Evolutionary conservation across 176 grass and related monocot species (phyloP).

Genomic region (Carex kokanica): DNA sequence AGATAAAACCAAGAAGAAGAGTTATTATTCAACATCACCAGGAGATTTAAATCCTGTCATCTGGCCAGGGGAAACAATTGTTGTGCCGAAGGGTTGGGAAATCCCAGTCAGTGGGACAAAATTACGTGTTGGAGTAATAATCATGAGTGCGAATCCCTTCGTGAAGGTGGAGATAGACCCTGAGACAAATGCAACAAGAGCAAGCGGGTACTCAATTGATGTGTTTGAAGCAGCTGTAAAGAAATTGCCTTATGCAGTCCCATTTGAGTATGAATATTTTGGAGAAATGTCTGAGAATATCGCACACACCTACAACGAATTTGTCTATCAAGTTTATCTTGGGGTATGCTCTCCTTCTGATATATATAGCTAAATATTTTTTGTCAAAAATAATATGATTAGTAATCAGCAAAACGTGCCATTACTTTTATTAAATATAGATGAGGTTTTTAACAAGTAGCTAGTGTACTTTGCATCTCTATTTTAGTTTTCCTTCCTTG

Average conservation of each 20-base stretch:
- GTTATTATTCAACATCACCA: background rate
- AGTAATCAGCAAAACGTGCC: background rate
- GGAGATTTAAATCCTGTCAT: conserved; percentile 21
- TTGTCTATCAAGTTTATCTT: conserved; percentile 43
- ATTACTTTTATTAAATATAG: background rate
- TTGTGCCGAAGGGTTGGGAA: conserved; percentile 35
- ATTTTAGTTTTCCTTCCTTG: no score
- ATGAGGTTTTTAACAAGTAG: no score
- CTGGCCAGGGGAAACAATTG: conserved; percentile 35
- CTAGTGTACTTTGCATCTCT: no score
- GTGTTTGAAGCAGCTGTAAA: conserved; percentile 40
- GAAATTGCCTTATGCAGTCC: conserved; percentile 26
- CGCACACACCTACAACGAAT: conserved; percentile 27
- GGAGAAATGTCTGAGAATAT: background rate
- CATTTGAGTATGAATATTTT: conserved; percentile 29
- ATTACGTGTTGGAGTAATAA: conserved; percentile 37
- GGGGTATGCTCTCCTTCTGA: background rate
- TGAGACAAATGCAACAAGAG: conserved; percentile 23
- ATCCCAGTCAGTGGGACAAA: conserved; percentile 21
- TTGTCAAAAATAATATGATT: background rate
- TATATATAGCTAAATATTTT: background rate
- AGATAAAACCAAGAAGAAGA: background rate
- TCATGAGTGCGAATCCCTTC: conserved; percentile 23
- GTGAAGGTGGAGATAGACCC: conserved; percentile 24
- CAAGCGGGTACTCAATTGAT: conserved; percentile 15